Evolutionary conservation across 2,329 filamentous ascomycete species (phyloP).

Genomic region (Arthrobotrys entomopaga): DNA sequence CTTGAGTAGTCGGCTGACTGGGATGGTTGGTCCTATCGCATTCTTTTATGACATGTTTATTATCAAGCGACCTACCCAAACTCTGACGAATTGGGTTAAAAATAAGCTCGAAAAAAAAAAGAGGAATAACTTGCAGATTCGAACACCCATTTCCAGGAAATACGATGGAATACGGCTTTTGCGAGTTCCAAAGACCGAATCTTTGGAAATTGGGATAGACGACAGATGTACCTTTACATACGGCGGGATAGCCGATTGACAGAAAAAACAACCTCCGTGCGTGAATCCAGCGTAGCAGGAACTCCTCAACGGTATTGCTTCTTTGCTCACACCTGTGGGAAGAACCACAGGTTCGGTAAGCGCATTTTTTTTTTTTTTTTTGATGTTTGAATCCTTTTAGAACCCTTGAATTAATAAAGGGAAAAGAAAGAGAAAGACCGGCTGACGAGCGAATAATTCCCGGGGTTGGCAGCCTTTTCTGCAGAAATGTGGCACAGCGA

Average conservation of each 20-base stretch:
- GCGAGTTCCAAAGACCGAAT: too few relatives aligned
- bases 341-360: not conserved
- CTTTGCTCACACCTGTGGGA: not conserved
- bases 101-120: too few relatives aligned
- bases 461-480: conserved; percentile 42
- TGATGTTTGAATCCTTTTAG: too few relatives aligned
- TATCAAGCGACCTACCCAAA: too few relatives aligned
- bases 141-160: too few relatives aligned
- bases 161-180: too few relatives aligned
- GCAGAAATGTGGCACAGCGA: conserved; percentile 41
- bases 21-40: conserved; percentile 19
- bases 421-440: conserved; percentile 14
- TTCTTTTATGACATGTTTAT: not conserved
- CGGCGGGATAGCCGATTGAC: too few relatives aligned
- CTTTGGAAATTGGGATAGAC: not conserved
- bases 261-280: too few relatives aligned
- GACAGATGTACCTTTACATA: not conserved
- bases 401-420: not conserved
- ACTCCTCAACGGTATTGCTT: too few relatives aligned
- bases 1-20: conserved; percentile 13
- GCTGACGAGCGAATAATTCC: conserved; percentile 35
- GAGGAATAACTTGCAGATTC: too few relatives aligned
- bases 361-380: conserved; percentile 22
- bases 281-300: too few relatives aligned
- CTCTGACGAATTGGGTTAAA: too few relatives aligned